Percentiles rank a stretch among this genome's conserved stretches.
Conservation (phyloP, 2,329 filamentous ascomycete genomes). For the Sphaerulina vaccinii region DNA sequence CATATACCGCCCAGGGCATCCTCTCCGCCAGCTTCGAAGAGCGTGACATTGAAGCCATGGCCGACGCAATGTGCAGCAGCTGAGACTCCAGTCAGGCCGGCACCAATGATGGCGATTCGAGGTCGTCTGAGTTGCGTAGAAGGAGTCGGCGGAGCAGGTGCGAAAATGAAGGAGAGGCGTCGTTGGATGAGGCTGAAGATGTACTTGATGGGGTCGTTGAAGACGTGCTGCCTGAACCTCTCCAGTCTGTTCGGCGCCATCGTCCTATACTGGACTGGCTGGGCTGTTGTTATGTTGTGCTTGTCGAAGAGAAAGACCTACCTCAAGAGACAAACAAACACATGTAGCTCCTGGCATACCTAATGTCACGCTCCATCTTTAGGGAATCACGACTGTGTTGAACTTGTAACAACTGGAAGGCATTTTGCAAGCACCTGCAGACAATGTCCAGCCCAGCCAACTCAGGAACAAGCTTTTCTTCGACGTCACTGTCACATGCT, state of each 20-base stretch:
- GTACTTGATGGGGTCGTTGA: constrained; percentile 53
- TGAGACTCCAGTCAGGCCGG: constrained; percentile 68
- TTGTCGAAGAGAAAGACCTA: neutral
- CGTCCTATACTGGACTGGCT: neutral
- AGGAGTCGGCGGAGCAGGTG: constrained; percentile 67
- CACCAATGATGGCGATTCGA: constrained; percentile 51
- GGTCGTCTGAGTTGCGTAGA: constrained; percentile 59
- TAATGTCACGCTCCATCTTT: too few species aligned
- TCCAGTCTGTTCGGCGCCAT: constrained; percentile 18
- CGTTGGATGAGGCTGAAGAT: constrained; percentile 66
- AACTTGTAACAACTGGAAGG: too few species aligned
- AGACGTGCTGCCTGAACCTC: constrained; percentile 28
- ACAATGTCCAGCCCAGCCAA: neutral
- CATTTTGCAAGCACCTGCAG: neutral
- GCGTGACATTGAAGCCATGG: constrained; percentile 77
- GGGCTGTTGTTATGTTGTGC: neutral
- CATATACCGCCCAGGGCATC: constrained; percentile 54
- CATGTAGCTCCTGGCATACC: too few species aligned
- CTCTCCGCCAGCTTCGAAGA: constrained; percentile 71
- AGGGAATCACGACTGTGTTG: too few species aligned
- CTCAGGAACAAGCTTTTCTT: neutral
- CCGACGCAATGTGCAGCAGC: constrained; percentile 80
- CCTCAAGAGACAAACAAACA: too few species aligned
- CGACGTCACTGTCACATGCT: neutral
- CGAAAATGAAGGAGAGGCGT: constrained; percentile 62